Percentiles rank a stretch among this genome's conserved stretches.
phyloP scores from a whole-genome alignment of 768 basidiomycete species.

The Cystoderma amianthinum region DNA sequence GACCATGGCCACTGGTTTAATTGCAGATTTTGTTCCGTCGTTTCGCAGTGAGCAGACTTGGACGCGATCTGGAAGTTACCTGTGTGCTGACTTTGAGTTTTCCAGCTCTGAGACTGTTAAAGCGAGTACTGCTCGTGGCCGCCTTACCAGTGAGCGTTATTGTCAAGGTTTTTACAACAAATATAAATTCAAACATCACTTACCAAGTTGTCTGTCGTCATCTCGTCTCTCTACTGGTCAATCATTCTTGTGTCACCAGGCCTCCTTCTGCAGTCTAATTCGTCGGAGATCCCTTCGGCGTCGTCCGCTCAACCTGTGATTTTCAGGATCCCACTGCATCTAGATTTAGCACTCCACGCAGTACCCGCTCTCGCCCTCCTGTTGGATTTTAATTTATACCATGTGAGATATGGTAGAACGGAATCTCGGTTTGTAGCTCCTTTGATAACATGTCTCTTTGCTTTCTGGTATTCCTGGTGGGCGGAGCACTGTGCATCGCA shows the following conservation, averaged over 20 bases:
- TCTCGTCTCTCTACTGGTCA: conserved; percentile 61
- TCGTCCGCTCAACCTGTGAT: conserved; percentile 18
- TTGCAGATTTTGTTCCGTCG: conserved; percentile 24
- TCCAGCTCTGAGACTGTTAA: conserved; percentile 33
- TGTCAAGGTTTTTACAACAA: background rate
- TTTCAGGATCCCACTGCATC: conserved; percentile 37
- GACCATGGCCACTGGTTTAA: conserved; percentile 25
- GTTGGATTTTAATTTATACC: conserved; percentile 63
- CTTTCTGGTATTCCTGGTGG: conserved; percentile 51
- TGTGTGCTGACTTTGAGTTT: conserved; percentile 3
- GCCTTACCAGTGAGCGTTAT: conserved; percentile 52
- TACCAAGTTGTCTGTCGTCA: conserved; percentile 25
- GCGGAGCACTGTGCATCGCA: conserved; percentile 59
- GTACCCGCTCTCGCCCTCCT: conserved; percentile 50
- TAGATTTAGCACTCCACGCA: conserved; percentile 65
- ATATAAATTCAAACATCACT: background rate
- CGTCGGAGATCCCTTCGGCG: conserved; percentile 17
- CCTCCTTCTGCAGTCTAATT: conserved; percentile 33
- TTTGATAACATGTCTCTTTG: conserved; percentile 16
- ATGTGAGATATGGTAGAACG: conserved; percentile 41
- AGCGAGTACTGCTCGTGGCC: conserved; percentile 54
- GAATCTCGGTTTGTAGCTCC: conserved; percentile 21
- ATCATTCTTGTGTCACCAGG: conserved; percentile 47
- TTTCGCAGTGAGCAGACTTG: conserved; percentile 15
- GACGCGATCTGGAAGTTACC: background rate